Percentiles rank a stretch among this genome's conserved stretches.
These are phyloP conservation scores for Mallotus nudiflorus DNA, from an alignment of 345 rosid species.

Conservation along the genomic window DNA sequence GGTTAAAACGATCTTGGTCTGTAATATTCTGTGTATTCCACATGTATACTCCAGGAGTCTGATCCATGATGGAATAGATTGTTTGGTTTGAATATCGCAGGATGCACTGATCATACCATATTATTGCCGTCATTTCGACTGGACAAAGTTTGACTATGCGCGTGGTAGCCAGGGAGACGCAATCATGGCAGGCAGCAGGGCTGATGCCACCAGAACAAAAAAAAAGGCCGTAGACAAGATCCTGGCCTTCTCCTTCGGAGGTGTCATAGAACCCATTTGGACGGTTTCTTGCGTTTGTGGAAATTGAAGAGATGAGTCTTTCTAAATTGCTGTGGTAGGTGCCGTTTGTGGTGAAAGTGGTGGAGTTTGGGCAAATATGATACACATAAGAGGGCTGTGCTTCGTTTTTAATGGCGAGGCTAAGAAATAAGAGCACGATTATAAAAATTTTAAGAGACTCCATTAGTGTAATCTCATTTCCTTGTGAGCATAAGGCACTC, in stretches of 20 bases:
- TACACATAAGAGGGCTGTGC: neutral
- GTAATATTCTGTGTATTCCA: neutral
- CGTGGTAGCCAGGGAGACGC: constrained; percentile 2
- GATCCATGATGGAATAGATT: constrained; percentile 7
- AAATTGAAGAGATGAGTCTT: constrained; percentile 6
- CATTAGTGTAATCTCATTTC: neutral
- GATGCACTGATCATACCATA: constrained; percentile 41
- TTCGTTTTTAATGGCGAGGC: neutral
- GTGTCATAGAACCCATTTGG: constrained; percentile 18
- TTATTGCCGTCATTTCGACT: constrained; percentile 20
- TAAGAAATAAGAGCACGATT: neutral
- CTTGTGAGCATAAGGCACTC: too few species aligned
- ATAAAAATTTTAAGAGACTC: too few species aligned
- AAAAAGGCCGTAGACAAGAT: constrained; percentile 25
- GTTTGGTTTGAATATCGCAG: constrained; percentile 30
- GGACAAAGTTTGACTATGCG: constrained; percentile 25
- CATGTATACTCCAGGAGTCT: neutral
- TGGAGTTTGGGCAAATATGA: neutral
- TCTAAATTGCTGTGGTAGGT: constrained; percentile 17
- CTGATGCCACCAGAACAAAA: constrained; percentile 7
- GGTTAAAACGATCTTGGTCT: neutral
- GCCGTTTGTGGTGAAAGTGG: constrained; percentile 25
- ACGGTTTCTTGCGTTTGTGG: neutral
- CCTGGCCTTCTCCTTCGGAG: constrained; percentile 4
- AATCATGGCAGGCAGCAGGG: constrained; percentile 12